Conservation (phyloP, 2,329 filamentous ascomycete genomes). For the Cladorrhinum sp. region DNA sequence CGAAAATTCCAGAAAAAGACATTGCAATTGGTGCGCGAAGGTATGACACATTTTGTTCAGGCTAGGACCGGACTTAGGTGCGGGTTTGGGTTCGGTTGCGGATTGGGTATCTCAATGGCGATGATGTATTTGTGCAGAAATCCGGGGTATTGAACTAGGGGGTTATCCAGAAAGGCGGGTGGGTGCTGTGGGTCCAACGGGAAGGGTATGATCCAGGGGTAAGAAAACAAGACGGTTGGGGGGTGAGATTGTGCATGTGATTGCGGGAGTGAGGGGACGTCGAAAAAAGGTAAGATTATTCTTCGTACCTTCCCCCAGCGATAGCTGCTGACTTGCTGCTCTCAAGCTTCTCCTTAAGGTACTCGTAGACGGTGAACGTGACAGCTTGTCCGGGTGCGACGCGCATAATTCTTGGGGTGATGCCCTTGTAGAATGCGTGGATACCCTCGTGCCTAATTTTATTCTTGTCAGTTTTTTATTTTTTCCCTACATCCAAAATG, state of each 20-base stretch:
- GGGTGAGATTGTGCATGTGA: background rate
- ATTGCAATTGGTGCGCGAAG: background rate
- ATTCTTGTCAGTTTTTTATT: conserved; percentile 7
- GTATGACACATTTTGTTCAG: background rate
- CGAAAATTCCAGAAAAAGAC: background rate
- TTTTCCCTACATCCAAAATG: background rate
- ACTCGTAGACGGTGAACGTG: conserved; percentile 76
- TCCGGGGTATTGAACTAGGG: background rate
- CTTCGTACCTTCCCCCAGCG: conserved; percentile 63
- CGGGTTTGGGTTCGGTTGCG: background rate
- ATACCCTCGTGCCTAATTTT: conserved; percentile 75
- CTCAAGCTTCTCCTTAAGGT: conserved; percentile 69
- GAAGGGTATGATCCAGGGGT: background rate
- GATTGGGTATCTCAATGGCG: background rate
- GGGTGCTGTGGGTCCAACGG: background rate
- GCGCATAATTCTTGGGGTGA: conserved; percentile 95
- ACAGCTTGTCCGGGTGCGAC: conserved; percentile 92
- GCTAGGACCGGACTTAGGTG: background rate
- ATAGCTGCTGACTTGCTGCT: conserved; percentile 58
- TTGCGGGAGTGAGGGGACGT: background rate
- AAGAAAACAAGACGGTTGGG: no score
- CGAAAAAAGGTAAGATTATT: conserved; percentile 43
- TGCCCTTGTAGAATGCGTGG: conserved; percentile 97
- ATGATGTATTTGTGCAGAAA: background rate
- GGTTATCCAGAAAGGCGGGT: background rate